These are phyloP conservation scores for Fusarium oligoseptatum DNA, from an alignment of 2,329 filamentous ascomycete genomes.

Conservation along the genomic window DNA sequence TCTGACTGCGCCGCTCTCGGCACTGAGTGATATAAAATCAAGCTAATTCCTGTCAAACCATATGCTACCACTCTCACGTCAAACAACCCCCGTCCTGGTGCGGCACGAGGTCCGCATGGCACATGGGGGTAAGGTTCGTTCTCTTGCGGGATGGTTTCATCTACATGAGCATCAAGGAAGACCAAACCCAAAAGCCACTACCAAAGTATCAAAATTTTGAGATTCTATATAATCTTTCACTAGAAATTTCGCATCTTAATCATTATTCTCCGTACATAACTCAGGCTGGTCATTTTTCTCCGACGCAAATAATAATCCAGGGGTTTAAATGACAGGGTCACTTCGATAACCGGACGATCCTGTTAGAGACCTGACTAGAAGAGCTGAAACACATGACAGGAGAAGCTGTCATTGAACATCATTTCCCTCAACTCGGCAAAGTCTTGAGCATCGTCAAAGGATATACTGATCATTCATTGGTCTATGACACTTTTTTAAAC, in stretches of 20 bases:
- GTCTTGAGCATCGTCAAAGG: background rate
- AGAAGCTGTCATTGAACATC: background rate
- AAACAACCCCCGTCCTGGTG: constrained; percentile 13
- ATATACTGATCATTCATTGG: background rate
- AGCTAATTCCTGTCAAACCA: background rate
- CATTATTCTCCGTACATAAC: background rate
- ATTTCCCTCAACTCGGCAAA: background rate
- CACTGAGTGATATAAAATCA: background rate
- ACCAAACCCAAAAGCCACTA: background rate
- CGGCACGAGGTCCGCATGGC: constrained; percentile 1
- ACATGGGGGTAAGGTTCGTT: background rate
- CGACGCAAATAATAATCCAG: background rate
- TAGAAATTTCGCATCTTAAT: background rate
- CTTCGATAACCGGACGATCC: constrained; percentile 41
- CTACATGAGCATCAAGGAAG: background rate
- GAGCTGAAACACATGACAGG: constrained; percentile 1
- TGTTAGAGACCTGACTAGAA: constrained; percentile 15
- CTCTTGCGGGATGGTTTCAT: background rate
- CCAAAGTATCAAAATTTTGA: background rate
- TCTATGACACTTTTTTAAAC: background rate
- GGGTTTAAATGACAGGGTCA: constrained; percentile 45
- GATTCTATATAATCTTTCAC: background rate
- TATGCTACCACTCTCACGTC: constrained; percentile 1
- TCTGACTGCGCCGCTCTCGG: background rate
- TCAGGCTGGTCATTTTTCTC: background rate